phyloP scores from a whole-genome alignment of 1,284 basidiomycete species.

The Tilletia setariae region DNA sequence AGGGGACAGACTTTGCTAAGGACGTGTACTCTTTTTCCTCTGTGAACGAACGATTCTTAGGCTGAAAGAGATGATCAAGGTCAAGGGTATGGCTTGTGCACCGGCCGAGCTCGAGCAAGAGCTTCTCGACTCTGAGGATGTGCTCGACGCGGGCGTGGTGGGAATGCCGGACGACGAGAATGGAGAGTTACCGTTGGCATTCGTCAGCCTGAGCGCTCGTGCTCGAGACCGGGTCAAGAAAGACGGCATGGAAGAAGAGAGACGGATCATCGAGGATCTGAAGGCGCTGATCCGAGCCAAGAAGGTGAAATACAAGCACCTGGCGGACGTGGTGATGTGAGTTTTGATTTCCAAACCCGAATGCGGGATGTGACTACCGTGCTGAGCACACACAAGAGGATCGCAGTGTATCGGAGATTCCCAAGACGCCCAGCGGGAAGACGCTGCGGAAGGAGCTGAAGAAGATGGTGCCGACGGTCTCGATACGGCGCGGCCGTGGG shows the following conservation, averaged over 20 bases:
- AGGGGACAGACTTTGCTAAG: too few relatives aligned
- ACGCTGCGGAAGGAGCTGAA: slow-evolving; percentile 15
- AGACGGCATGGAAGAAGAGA: slow-evolving; percentile 36
- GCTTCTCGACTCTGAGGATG: slow-evolving; percentile 68
- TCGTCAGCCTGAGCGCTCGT: slow-evolving; percentile 62
- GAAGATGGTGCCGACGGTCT: not conserved
- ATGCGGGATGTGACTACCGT: too few relatives aligned
- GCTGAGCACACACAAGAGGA: too few relatives aligned
- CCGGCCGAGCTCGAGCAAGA: slow-evolving; percentile 67
- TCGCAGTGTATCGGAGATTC: slow-evolving; percentile 5
- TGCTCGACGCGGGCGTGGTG: slow-evolving; percentile 70
- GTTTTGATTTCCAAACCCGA: not conserved
- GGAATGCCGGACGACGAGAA: slow-evolving; percentile 72
- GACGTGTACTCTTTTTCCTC: too few relatives aligned
- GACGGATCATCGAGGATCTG: slow-evolving; percentile 17
- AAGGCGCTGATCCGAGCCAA: slow-evolving; percentile 63
- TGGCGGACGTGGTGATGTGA: slow-evolving; percentile 59
- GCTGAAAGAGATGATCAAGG: slow-evolving; percentile 31
- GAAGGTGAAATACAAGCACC: slow-evolving; percentile 63
- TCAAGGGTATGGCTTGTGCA: slow-evolving; percentile 40
- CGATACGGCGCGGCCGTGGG: not conserved
- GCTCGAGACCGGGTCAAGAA: slow-evolving; percentile 57
- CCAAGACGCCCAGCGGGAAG: slow-evolving; percentile 15
- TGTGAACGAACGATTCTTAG: too few relatives aligned
- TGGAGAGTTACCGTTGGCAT: slow-evolving; percentile 73